phyloP scores from a whole-genome alignment of 495 filamentous ascomycete species.

The Penicillium paxilli region DNA sequence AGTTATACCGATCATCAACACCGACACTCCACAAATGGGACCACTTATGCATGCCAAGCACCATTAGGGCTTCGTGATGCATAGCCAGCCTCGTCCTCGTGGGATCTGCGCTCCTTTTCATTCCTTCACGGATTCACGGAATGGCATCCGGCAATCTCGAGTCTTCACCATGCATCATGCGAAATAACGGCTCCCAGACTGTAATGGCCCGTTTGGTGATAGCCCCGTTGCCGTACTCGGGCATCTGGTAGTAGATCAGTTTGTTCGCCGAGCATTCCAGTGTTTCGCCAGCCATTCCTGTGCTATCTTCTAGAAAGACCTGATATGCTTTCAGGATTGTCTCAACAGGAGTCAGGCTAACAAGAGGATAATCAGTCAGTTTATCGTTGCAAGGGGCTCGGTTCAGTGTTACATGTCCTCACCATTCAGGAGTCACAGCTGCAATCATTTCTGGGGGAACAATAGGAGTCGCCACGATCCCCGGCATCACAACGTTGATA shows the following conservation, averaged over 20 bases:
- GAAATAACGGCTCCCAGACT: constrained; percentile 34
- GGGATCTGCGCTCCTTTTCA: neutral
- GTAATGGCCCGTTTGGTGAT: constrained; percentile 29
- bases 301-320: constrained; percentile 27
- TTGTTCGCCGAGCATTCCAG: constrained; percentile 30
- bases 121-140: constrained; percentile 7
- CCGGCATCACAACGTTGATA: constrained; percentile 31
- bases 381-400: neutral
- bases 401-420: neutral
- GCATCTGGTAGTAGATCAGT: constrained; percentile 21
- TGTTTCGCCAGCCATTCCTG: constrained; percentile 26
- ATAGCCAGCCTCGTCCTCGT: neutral
- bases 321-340: constrained; percentile 26
- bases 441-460: constrained; percentile 29
- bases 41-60: neutral
- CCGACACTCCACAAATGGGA: neutral
- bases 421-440: constrained; percentile 29
- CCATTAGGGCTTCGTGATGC: neutral
- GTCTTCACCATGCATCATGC: constrained; percentile 26
- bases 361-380: neutral
- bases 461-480: constrained; percentile 28
- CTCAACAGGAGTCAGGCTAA: constrained; percentile 24
- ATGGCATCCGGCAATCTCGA: constrained; percentile 26
- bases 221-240: constrained; percentile 23
- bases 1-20: no score